Evolutionary conservation across 2,329 filamentous ascomycete species (phyloP).

Genomic region (Scedosporium dehoogii): DNA sequence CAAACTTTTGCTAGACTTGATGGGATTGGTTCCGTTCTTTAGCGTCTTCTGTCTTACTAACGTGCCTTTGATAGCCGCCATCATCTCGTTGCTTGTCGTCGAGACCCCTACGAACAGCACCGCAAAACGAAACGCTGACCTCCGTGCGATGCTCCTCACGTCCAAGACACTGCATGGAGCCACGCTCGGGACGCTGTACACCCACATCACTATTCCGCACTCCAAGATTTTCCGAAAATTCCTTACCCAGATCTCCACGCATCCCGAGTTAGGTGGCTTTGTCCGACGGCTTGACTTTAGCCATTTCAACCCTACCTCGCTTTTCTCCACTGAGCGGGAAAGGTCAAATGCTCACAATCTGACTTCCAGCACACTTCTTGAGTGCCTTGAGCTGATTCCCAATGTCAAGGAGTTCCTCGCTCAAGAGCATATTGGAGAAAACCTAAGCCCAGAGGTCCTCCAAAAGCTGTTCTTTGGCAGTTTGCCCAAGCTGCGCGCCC

Average conservation of each 20-base stretch:
- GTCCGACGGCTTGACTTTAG: slow-evolving; percentile 76
- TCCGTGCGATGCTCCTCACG: slow-evolving; percentile 66
- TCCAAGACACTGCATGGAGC: slow-evolving; percentile 65
- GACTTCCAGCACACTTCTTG: slow-evolving; percentile 60
- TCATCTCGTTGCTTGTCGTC: slow-evolving; percentile 64
- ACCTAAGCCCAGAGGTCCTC: slow-evolving; percentile 59
- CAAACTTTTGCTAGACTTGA: too few species aligned
- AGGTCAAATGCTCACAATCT: slow-evolving; percentile 66
- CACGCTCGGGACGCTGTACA: slow-evolving; percentile 66
- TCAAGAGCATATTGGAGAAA: slow-evolving; percentile 73
- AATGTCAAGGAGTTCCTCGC: slow-evolving; percentile 68
- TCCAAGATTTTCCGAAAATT: slow-evolving; percentile 78
- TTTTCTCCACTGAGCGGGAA: slow-evolving; percentile 67
- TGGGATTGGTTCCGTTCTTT: too few species aligned
- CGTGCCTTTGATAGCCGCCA: slow-evolving; percentile 42
- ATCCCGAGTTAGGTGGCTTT: slow-evolving; percentile 61
- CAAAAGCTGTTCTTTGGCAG: slow-evolving; percentile 56
- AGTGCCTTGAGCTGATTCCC: slow-evolving; percentile 62
- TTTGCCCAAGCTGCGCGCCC: slow-evolving; percentile 51
- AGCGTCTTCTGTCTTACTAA: background rate
- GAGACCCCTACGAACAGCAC: slow-evolving; percentile 65
- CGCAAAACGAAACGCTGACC: slow-evolving; percentile 65
- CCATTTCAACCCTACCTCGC: slow-evolving; percentile 71
- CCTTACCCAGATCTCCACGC: slow-evolving; percentile 54
- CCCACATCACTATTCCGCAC: slow-evolving; percentile 72